Percentiles rank a stretch among this genome's conserved stretches.
Conservation (phyloP, 177 flowering plant genomes). For the Vitis hybrid region DNA sequence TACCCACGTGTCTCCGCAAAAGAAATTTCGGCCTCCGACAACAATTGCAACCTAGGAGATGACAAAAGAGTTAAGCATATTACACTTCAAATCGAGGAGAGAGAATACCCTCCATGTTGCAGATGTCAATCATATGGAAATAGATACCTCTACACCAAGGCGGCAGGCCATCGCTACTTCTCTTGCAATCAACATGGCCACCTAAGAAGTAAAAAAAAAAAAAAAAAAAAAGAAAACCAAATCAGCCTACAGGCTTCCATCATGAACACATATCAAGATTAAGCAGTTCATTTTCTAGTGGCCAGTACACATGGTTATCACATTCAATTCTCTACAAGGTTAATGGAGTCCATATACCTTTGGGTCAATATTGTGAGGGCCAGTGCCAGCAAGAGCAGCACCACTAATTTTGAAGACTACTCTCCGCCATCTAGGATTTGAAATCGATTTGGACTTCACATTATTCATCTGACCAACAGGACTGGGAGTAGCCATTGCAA, state of each 20-base stretch:
- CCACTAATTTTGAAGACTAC: constrained; percentile 95
- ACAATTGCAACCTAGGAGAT: constrained; percentile 81
- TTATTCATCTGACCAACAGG: constrained; percentile 39
- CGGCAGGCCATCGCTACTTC: constrained; percentile 75
- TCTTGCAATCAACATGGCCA: constrained; percentile 72
- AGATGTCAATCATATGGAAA: background rate
- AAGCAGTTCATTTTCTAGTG: background rate
- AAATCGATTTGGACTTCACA: constrained; percentile 52
- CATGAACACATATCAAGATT: background rate
- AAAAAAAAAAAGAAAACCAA: background rate
- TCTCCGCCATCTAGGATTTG: constrained; percentile 79
- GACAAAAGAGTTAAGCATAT: constrained; percentile 13
- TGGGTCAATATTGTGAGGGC: constrained; percentile 69
- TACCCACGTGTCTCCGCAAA: constrained; percentile 92
- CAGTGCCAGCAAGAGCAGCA: constrained; percentile 68
- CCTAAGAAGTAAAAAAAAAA: constrained; percentile 27
- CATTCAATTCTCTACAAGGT: too few species aligned
- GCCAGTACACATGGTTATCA: too few species aligned
- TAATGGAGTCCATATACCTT: constrained; percentile 45
- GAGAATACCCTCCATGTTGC: constrained; percentile 50
- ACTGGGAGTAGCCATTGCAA: constrained; percentile 21
- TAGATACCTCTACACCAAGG: constrained; percentile 60
- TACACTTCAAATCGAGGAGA: constrained; percentile 12
- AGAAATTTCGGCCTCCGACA: constrained; percentile 93
- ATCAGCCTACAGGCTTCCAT: too few species aligned